Conservation (phyloP, 2,329 filamentous ascomycete genomes). For the Colletotrichum higginsianum region DNA sequence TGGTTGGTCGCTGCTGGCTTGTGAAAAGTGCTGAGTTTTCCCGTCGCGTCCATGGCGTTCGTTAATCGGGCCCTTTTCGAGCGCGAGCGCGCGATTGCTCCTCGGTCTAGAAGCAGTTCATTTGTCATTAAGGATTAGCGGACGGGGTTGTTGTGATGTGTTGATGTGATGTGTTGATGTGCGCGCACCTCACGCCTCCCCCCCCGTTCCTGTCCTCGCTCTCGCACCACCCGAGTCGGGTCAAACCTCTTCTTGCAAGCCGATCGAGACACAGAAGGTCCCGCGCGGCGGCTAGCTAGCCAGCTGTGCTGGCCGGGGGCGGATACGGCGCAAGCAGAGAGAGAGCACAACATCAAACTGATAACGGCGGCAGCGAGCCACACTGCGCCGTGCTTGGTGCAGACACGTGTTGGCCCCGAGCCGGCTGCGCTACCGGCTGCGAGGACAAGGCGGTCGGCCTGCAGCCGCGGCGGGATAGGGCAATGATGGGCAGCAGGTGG, state of each 20-base stretch:
- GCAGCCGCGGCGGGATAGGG: constrained; percentile 9
- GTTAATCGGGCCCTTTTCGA: background rate
- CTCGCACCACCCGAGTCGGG: background rate
- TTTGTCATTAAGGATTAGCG: background rate
- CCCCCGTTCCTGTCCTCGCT: background rate
- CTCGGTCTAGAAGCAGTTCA: constrained; percentile 1
- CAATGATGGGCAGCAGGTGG: constrained; percentile 34
- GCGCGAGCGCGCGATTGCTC: background rate
- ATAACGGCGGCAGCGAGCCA: background rate
- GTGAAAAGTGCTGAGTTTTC: constrained; percentile 6
- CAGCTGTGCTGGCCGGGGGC: background rate
- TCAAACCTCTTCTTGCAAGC: too few relatives aligned
- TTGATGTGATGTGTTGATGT: background rate
- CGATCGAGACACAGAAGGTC: background rate
- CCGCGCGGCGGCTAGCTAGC: background rate
- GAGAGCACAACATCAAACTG: constrained; percentile 7
- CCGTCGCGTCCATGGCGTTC: background rate
- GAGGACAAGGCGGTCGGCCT: constrained; percentile 14
- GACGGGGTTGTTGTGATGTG: background rate
- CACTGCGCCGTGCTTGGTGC: constrained; percentile 26
- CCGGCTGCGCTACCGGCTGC: constrained; percentile 1
- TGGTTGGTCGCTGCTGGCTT: background rate
- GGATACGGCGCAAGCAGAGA: background rate
- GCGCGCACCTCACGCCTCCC: background rate
- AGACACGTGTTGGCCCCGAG: constrained; percentile 17